Base-by-base conservation (phyloP, 2,329 filamentous ascomycete genomes). In the Venturia effusa region DNA sequence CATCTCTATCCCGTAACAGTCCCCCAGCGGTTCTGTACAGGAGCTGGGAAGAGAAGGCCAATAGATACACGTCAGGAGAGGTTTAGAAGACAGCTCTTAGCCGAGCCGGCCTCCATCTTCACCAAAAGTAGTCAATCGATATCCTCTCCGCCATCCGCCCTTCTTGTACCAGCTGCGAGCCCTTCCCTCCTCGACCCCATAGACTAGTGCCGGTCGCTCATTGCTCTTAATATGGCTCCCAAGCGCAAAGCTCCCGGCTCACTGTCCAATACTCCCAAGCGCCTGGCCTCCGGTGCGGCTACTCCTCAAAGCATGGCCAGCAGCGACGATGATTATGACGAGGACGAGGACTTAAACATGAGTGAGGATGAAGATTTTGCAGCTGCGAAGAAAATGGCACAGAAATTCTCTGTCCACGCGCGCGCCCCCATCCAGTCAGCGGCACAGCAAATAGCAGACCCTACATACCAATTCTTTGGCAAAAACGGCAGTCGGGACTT, bases 181-280 rank as follows among this genome's bases (percentile, higher is more conserved):
- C n/a, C 40, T 51, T 37, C 24, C 10, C 24, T 32, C 59, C 19
- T 59, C 43, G 13, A 51, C 30, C 61, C 40, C 61, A 27, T 3
- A 54, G 5, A 37, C 24, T 13, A 55, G 48, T 27, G 15, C 27
- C 48, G 30, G 5, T 24, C 19, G 51, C 30, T 34, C 15, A 48
- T 32, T 22, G 17, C n/a, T 30, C 7, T 8, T 17, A 51, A 5
- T 22, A 90, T 91, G 88, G 83, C 88, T 67, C 79, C 82, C 22
- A 91, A 91, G 77, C 83, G 88, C 72, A 90, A 90, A 78, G 87
- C 87, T 66, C 76, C 79, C 62, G 79, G 79, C 81, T 78, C 74
- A 75, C 68, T 40, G 10, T n/a, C 17, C n/a, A 34, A 41, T 4
- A 72, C 77, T 45, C 73, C 75, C n/a, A 80, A 79, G 69, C 78